Base-by-base conservation (phyloP, 225 moss, liverwort and hornwort species). In the Physcomitrium patens region DNA sequence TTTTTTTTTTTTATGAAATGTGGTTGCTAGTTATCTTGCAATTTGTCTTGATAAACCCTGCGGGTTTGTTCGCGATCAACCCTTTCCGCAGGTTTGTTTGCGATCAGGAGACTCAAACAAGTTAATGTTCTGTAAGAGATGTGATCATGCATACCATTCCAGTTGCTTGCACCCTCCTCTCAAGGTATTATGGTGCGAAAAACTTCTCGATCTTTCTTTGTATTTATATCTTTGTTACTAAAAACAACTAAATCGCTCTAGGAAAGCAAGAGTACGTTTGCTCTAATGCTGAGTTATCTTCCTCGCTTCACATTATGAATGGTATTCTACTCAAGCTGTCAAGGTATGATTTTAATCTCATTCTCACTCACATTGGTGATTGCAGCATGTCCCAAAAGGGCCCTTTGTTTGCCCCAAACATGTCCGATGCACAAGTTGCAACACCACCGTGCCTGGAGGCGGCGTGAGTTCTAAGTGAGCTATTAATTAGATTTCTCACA, bases 121-220 rank as follows among this genome's bases (percentile, higher is more conserved):
- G 79, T 79, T 99, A 63, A 99, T 93, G 89, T 99, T 93, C 74
- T 99, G 97, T 79, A 99, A 99, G 77, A 90, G 95, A 75, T 99
- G 97, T 81, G 97, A 99, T 83, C 84, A 81, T 43, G 91, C 91
- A 28, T 74, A 95, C 76, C 97, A 99, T 75, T 80, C 86, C 1
- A 89, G 78, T 73, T 99, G 97, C 79, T 87, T 95, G 76, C 97
- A 99, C 79, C 94, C 97, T 69, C 89, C 97, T 56, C 87, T 95
- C 9, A 99, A 99, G 90, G 92, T 80, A 67, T 72, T 17, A 60
- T 58, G 23, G 58, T 22, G 24, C 23, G 22, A 9, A 70, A 49
- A 66, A 70, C 57, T 74, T 84, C 71, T 81, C 56, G 70, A 74
- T 61, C 58, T 54, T 67, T 24, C 37, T 31, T 71, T 23, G 42